Evolutionary conservation across 306 rosid species (phyloP).

Genomic region (Adenanthera pavonina): DNA sequence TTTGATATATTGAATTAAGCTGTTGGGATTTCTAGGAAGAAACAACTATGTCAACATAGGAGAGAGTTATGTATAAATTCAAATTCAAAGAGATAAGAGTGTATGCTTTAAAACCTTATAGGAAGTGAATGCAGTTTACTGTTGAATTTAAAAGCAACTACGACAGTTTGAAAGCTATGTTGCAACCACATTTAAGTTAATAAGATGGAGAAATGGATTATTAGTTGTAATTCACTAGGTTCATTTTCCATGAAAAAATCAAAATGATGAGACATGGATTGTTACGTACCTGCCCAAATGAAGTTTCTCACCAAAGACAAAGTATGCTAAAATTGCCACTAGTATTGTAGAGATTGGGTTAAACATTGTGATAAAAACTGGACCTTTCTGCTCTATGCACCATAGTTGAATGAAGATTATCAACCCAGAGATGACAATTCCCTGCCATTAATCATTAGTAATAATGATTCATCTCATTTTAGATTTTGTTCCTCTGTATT

Average conservation of each 20-base stretch:
- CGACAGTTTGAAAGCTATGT: neutral
- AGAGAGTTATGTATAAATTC: no score
- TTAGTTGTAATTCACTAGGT: no score
- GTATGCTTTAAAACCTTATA: no score
- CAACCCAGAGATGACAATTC: constrained; percentile 61
- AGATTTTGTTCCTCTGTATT: neutral
- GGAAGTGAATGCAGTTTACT: no score
- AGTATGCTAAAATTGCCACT: constrained; percentile 76
- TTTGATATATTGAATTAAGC: neutral
- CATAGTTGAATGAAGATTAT: constrained; percentile 67
- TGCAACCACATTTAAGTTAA: neutral
- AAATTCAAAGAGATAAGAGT: no score
- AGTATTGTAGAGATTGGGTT: constrained; percentile 67
- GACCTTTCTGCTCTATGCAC: constrained; percentile 80
- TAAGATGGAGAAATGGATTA: neutral
- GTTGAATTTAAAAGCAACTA: no score
- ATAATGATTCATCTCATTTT: neutral
- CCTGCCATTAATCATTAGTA: constrained; percentile 52
- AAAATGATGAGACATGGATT: neutral
- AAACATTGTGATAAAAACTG: constrained; percentile 85
- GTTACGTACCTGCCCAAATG: constrained; percentile 85
- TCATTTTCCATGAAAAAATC: neutral
- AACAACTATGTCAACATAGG: no score
- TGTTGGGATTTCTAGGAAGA: no score
- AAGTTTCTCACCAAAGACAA: constrained; percentile 81